Evolutionary conservation across 148 eudicot species (phyloP).

Genomic region (Linanthus parryae): DNA sequence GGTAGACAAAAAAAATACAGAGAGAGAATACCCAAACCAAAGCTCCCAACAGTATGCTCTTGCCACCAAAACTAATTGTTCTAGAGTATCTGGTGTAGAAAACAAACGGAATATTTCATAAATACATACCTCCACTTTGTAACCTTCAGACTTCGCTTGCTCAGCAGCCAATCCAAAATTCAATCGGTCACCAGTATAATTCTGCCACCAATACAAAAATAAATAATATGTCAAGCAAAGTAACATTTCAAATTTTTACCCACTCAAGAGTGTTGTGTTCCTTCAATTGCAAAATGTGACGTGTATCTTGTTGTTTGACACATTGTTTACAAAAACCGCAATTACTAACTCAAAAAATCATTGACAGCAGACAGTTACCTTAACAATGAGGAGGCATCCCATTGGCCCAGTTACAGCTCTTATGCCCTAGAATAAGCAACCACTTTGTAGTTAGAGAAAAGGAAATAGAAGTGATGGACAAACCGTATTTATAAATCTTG

Average conservation of each 20-base stretch:
- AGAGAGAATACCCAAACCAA: no score
- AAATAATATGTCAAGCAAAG: background rate
- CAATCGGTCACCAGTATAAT: constrained; percentile 91
- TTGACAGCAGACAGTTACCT: constrained; percentile 31
- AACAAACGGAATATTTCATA: background rate
- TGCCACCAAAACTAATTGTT: no score
- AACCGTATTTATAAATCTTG: no score
- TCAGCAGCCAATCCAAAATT: constrained; percentile 99
- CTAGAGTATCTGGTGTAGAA: background rate
- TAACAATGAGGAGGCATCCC: constrained; percentile 96
- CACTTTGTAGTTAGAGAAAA: constrained; percentile 10
- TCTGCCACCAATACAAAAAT: constrained; percentile 35
- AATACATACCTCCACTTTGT: constrained; percentile 73
- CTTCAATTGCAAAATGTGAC: no score
- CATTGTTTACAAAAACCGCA: no score
- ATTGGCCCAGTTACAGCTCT: constrained; percentile 90
- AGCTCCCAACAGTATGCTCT: no score
- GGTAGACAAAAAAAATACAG: no score
- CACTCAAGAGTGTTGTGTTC: no score
- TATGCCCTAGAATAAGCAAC: constrained; percentile 52
- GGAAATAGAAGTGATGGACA: background rate
- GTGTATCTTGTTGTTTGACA: no score
- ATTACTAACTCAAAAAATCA: background rate
- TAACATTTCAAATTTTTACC: background rate
- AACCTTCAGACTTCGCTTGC: constrained; percentile 97